These are phyloP conservation scores for Teunomyces lycoperdinae DNA, from an alignment of 805 yeast species.

Conservation along the genomic window DNA sequence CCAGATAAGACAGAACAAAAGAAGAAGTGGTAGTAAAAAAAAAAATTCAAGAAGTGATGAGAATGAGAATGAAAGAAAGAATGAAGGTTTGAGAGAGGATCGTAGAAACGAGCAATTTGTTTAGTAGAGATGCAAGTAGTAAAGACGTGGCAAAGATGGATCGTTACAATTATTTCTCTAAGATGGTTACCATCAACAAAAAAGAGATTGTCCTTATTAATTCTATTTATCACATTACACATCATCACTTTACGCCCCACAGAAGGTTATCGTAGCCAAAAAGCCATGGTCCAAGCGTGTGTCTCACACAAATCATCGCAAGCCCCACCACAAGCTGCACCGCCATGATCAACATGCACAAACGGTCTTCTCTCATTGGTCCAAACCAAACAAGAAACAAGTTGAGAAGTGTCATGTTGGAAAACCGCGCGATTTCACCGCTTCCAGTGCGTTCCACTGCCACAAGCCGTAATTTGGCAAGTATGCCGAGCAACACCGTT, in stretches of 20 bases:
- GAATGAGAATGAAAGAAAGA: no score
- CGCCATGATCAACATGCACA: constrained; percentile 58
- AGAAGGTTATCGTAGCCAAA: constrained; percentile 84
- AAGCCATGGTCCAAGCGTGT: constrained; percentile 77
- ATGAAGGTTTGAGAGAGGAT: no score
- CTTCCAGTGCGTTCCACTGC: no score
- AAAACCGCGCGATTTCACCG: constrained; percentile 34
- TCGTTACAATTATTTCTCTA: no score
- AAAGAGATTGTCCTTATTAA: no score
- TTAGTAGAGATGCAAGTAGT: no score
- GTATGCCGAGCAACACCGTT: constrained; percentile 28
- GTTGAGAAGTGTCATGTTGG: constrained; percentile 88
- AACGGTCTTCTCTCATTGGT: constrained; percentile 78
- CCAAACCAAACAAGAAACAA: constrained; percentile 82
- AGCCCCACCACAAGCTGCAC: constrained; percentile 69
- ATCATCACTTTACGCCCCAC: constrained; percentile 34
- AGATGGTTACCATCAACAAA: no score
- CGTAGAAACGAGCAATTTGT: no score
- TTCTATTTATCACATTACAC: no score
- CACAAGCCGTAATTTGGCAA: constrained; percentile 27
- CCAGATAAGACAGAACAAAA: no score
- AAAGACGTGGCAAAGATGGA: no score
- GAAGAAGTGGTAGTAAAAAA: not conserved
- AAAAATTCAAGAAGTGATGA: no score
- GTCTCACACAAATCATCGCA: constrained; percentile 67